phyloP scores from a whole-genome alignment of 257 asterid genomes.

The Fraxinus pennsylvanica region DNA sequence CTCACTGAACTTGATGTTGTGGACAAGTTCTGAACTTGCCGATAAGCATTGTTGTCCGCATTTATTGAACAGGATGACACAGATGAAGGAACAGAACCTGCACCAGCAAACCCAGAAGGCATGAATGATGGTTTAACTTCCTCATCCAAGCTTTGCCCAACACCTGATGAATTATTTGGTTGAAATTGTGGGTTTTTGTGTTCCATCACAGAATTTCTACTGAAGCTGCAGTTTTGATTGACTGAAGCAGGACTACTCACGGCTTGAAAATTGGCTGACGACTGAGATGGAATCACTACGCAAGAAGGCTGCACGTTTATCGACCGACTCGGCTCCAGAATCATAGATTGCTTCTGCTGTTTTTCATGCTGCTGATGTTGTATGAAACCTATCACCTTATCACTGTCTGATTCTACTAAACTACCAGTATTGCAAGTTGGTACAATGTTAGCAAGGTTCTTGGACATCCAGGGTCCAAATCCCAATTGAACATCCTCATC shows the following conservation, averaged over 20 bases:
- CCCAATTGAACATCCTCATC: slow-evolving; percentile 42
- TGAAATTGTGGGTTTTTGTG: slow-evolving; percentile 39
- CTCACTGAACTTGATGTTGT: slow-evolving; percentile 32
- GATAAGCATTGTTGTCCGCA: slow-evolving; percentile 36
- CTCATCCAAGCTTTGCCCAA: slow-evolving; percentile 39
- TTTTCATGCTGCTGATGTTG: slow-evolving; percentile 47
- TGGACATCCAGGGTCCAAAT: slow-evolving; percentile 49
- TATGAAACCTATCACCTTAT: slow-evolving; percentile 41
- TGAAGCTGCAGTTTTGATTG: slow-evolving; percentile 39
- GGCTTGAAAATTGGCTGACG: slow-evolving; percentile 48
- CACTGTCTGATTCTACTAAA: slow-evolving; percentile 39
- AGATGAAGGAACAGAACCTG: slow-evolving; percentile 43
- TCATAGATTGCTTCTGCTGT: slow-evolving; percentile 41
- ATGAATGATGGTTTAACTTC: slow-evolving; percentile 36
- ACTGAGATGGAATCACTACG: slow-evolving; percentile 69
- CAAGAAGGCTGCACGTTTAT: slow-evolving; percentile 78
- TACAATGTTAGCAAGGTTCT: slow-evolving; percentile 35
- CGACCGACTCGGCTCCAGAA: slow-evolving; percentile 40
- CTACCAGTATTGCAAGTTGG: slow-evolving; percentile 38
- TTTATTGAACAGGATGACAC: slow-evolving; percentile 39
- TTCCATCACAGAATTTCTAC: slow-evolving; percentile 40
- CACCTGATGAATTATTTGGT: slow-evolving; percentile 43
- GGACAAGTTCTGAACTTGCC: slow-evolving; percentile 42
- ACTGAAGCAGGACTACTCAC: slow-evolving; percentile 44
- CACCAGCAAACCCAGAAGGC: slow-evolving; percentile 39